Evolutionary conservation across 2,329 filamentous ascomycete species (phyloP), one percentile per base, ranked within the genome.

Genomic region (Sporothrix luriei): DNA sequence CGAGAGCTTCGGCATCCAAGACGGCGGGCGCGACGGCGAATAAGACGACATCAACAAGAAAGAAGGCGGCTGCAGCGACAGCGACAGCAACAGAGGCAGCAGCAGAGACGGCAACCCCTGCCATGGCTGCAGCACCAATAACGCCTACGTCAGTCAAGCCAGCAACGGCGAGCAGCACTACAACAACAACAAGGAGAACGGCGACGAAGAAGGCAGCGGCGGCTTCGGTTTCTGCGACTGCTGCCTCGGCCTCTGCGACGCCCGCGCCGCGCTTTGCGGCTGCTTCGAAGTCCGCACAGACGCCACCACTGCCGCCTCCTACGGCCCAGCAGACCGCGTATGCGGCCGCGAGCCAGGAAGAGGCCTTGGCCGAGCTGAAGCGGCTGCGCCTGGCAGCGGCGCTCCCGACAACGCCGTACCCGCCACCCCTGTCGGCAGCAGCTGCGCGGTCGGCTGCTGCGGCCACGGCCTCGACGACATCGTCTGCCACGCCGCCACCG

Each of bases 321-420:
- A 16, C 57, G 2, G 24, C 62, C 2, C 14, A 46, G 6, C 54
- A 54, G 33, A 66, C 14, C n/a, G 49, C 43, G 19, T 49, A 46
- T 4, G 65, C 59, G 3, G 54, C 61, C 14, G 67, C 33, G n/a
- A 68, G 51, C 62, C 71, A 73, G n/a, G 68, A 72, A 40, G 73
- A 71, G 5, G 70, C 70, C 2, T 64, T 73, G 66, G 69, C 71
- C 19, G 73, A 73, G 69, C 72, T 73, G 29, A 55, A 46, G 57
- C 72, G 73, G 0, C 64, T 73, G 54, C 71, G 71, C 4, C 52
- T 65, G 46, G 72, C 54, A 4, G 69, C 69, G 0, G n/a, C 52
- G 29, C 55, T 68, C 19, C 65, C 61, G 49, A 51, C 69, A 1
- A 71, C 69, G 9, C 38, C 71, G 7, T 48, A 48, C 29, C 59